Base-by-base conservation (phyloP, 164 flowering plant species). In the Macadamia tetraphylla region DNA sequence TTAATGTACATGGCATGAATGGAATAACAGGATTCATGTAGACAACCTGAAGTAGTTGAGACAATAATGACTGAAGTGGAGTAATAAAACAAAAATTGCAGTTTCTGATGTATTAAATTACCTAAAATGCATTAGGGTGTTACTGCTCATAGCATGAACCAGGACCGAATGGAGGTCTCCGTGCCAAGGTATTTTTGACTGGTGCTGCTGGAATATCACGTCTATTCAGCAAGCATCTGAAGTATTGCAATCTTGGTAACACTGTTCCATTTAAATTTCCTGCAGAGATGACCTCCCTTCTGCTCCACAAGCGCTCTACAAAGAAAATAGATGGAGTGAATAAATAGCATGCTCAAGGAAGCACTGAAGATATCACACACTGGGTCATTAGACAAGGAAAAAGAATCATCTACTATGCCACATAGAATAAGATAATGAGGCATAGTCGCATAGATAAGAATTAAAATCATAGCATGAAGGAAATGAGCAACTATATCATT, bases 171-270 rank as follows among this genome's bases (percentile, higher is more conserved):
- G 98, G 98, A 67, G 96, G 76, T 6, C 65, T 69, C 60, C 98
- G 80, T 8, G 93, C 98, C 78, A 77, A 81, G 0, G 4, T 3
- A 51, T 88, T 90, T 44, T 79, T 79, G n/a, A 85, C 93, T 4
- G 95, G 98, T 67, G 96, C 97, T 14, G 98, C 99, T 63, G 75
- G 84, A 72, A 90, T 81, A 29, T 97, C 98, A 14, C 99, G 90
- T 58, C 80, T 67, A 43, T 81, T 88, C 71, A 92, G 68, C 62
- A 94, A 84, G 84, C 99, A 94, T 75, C 98, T 82, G 82, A 92
- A 94, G 83, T 89, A 86, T 18, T 84, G 88, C 68, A 85, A 60
- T 69, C 99, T 81, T 1, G 88, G 88, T 61, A 92, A 76, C 8
- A 80, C 92, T 35, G 80, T 83, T 56, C 43, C 3, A 58, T 62